These are phyloP conservation scores for Euphrasia arctica DNA, from an alignment of 305 asterid species.

Conservation along the genomic window DNA sequence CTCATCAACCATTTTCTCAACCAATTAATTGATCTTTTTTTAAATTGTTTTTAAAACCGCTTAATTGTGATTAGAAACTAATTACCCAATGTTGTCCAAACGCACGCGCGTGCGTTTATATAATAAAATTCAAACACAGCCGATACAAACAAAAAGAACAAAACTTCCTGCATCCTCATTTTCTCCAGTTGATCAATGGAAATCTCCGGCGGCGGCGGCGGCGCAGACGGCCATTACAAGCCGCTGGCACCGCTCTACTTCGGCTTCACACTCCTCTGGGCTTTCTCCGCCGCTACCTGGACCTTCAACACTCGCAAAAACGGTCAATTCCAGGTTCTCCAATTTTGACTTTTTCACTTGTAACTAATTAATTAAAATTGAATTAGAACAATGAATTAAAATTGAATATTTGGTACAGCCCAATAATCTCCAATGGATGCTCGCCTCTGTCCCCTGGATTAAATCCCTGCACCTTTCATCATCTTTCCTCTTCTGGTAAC, in stretches of 20 bases:
- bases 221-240: conserved; percentile 46
- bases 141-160: background rate
- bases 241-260: conserved; percentile 60
- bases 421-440: conserved; percentile 83
- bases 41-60: too few species aligned
- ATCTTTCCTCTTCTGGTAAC: conserved; percentile 87
- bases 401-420: conserved; percentile 39
- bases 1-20: too few species aligned
- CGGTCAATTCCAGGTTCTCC: conserved; percentile 67
- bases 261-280: conserved; percentile 58
- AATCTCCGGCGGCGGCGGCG: conserved; percentile 23
- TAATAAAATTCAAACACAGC: background rate
- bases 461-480: conserved; percentile 71
- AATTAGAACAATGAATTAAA: background rate
- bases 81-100: too few species aligned
- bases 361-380: conserved; percentile 1
- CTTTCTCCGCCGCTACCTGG: conserved; percentile 62
- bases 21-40: too few species aligned
- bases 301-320: conserved; percentile 60
- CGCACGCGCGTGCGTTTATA: background rate
- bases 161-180: background rate
- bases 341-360: background rate
- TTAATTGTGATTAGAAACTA: too few species aligned
- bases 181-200: conserved; percentile 29
- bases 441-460: conserved; percentile 71